A percentile compares a stretch with the other conserved stretches of the same genome.
Evolutionary conservation across 1,284 basidiomycete genomes (phyloP).

Genomic region (Phellopilus nigrolimitatus): DNA sequence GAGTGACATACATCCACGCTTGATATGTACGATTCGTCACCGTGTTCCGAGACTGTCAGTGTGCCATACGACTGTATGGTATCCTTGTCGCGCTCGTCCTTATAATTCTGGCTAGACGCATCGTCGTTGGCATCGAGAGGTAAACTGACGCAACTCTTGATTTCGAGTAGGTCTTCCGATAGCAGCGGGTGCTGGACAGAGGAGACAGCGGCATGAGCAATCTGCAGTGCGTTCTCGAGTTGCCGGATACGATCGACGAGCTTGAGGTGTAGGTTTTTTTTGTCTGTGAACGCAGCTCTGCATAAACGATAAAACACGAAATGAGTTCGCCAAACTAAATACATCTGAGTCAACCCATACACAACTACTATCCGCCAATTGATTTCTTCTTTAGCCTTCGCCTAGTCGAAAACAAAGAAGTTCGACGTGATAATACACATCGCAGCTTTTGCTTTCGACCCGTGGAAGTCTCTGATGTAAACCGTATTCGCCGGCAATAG

Average conservation of each 20-base stretch:
- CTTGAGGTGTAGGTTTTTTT: slow-evolving; percentile 15
- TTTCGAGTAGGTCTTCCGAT: slow-evolving; percentile 13
- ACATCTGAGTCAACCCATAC: too few species aligned
- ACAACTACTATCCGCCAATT: too few species aligned
- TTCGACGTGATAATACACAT: too few species aligned
- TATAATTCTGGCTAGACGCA: too few species aligned
- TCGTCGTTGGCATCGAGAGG: neutral
- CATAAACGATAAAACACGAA: too few species aligned
- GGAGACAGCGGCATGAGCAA: slow-evolving; percentile 15
- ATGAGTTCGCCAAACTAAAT: too few species aligned
- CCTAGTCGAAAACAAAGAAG: too few species aligned
- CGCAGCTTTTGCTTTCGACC: too few species aligned
- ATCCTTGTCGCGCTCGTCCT: neutral
- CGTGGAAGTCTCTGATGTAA: too few species aligned
- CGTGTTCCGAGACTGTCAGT: neutral
- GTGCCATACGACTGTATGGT: neutral
- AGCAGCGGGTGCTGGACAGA: slow-evolving; percentile 18
- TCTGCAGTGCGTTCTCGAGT: slow-evolving; percentile 21
- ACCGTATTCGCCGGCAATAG: too few species aligned
- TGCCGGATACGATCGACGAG: slow-evolving; percentile 19
- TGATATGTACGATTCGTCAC: neutral
- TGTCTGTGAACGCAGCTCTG: too few species aligned
- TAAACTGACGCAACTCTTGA: neutral
- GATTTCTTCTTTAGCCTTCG: too few species aligned
- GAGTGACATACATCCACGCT: neutral